Evolutionary conservation across 1,284 basidiomycete species (phyloP), one percentile per base, ranked within the genome.

Genomic region (Puccinia horiana): DNA sequence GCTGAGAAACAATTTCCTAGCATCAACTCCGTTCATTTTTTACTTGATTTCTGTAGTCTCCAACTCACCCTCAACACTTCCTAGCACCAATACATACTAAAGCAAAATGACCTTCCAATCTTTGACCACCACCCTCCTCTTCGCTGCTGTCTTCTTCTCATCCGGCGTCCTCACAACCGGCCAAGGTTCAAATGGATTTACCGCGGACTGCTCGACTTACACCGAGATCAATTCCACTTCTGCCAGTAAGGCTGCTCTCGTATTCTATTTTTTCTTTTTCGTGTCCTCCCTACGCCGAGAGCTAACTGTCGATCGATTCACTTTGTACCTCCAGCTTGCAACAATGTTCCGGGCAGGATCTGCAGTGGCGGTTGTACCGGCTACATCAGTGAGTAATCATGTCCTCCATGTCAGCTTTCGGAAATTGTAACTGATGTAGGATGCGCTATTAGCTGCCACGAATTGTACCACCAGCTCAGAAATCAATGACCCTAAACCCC

Each of bases 301-400:
- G 58, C 58, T 35, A 35, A 61, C 29, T 11, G 14, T 2, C 9
- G 14, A 29, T 61, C 18, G 16, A 35, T 29, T 61, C 35, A n/a
- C n/a, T 42, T 40, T 35, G 37, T 67, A 8, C 18, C 35, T 67
- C 8, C 16, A 67, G 63, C 37, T 23, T 67, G 37, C 20, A 67
- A 42, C 63, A 20, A 37, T 11, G 23, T 42, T 1, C 23, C 37
- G 2, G 14, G 20, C 20, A 40, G 4, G 35, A 37, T 67, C 37
- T 67, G 63, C 63, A n/a, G 37, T 26, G 63, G 63, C 9, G 63
- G 63, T 9, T 67, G 63, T 23, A 67, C 63, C 32, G 63, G 63
- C 40, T 67, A 67, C 63, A 20, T 42, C 63, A 67, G 63, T 67
- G 37, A 67, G 63, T 67, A 37, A n/a, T 42, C 1, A 23, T 67